Evolutionary conservation across 257 asterid genomes (phyloP), one percentile per base, ranked within the genome.

Genomic region (Solanum raphanifolium): DNA sequence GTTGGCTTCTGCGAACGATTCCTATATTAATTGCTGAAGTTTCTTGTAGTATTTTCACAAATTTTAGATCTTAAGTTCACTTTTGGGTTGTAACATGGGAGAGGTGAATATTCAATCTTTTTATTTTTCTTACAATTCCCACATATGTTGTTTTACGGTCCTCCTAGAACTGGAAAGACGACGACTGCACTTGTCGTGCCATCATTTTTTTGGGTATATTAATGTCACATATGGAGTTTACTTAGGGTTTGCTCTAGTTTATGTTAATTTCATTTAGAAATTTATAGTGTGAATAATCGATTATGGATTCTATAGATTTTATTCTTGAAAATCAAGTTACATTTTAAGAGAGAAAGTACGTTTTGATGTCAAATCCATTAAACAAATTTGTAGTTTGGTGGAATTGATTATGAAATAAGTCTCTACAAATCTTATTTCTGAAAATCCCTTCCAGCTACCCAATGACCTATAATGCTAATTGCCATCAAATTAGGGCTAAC

Each of bases 101-200:
- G 55, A 46, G 18, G 18, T 46, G 18, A 46, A 46, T 13, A 13
- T 46, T 46, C 2, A 5, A 0, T 13, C 55, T 1, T 46, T 46
- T 27, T 1, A 1, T 34, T 74, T 86, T 68, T 38, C n/a, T 11
- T 86, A 43, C 41, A 95, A 98, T 96, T 98, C 83, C 98, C 98
- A 6, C 98, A 95, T 86, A 94, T 96, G 98, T 94, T 96, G 20
- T 96, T 95, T 92, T 95, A 95, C 88, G 98, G 98, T 35, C 98
- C 98, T 87, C 99, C 98, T 27, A 96, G 99, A 36, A 96, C 98
- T 29, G 98, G 98, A 8, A 95, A 95, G 91, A 95, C 98, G 0
- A 3, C 1, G 4, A 39, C 46, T 39, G 4, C 46, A 0, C 13
- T 36, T 7, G 41, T 0, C 9, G 8, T 36, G 43, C 43, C 9